phyloP scores from a whole-genome alignment of 2,329 filamentous ascomycete genomes.

The Alternaria longipes region DNA sequence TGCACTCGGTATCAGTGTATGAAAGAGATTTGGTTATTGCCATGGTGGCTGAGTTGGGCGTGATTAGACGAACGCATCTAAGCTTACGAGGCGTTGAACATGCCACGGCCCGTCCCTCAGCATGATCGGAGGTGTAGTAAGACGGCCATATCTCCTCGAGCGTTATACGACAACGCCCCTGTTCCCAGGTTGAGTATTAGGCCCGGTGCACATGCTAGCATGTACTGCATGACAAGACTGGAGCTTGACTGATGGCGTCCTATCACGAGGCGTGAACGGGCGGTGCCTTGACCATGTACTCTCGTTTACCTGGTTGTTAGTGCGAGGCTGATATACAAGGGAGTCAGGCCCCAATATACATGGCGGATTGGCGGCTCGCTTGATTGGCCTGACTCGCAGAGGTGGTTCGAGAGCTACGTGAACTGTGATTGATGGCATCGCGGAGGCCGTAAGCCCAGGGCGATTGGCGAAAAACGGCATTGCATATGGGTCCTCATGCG shows the following conservation, averaged over 20 bases:
- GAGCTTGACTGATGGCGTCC: slow-evolving; percentile 35
- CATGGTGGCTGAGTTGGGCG: background rate
- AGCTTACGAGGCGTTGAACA: slow-evolving; percentile 19
- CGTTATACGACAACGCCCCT: slow-evolving; percentile 6
- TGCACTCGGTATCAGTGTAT: background rate
- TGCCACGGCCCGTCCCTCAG: slow-evolving; percentile 44
- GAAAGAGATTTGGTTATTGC: background rate
- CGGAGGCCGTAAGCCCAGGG: slow-evolving; percentile 22
- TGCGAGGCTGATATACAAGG: slow-evolving; percentile 34
- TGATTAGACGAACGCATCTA: slow-evolving; percentile 1
- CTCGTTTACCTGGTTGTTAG: slow-evolving; percentile 28
- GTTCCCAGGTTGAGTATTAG: slow-evolving; percentile 10
- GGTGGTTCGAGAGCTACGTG: slow-evolving; percentile 18
- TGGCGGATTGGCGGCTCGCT: slow-evolving; percentile 26
- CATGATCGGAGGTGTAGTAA: slow-evolving; percentile 27
- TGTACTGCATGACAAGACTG: slow-evolving; percentile 34
- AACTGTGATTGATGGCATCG: slow-evolving; percentile 24
- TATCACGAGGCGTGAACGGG: slow-evolving; percentile 33
- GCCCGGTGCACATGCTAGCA: slow-evolving; percentile 21
- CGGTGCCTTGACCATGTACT: slow-evolving; percentile 24
- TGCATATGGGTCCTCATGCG: slow-evolving; percentile 40
- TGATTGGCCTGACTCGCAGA: slow-evolving; percentile 9
- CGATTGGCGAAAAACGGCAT: slow-evolving; percentile 46
- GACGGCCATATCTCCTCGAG: slow-evolving; percentile 3
- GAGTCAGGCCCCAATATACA: slow-evolving; percentile 33